Evolutionary conservation across 176 grass and related monocot genomes (phyloP), one percentile per base, ranked within the genome.

Genomic region (Luzula sylvatica): DNA sequence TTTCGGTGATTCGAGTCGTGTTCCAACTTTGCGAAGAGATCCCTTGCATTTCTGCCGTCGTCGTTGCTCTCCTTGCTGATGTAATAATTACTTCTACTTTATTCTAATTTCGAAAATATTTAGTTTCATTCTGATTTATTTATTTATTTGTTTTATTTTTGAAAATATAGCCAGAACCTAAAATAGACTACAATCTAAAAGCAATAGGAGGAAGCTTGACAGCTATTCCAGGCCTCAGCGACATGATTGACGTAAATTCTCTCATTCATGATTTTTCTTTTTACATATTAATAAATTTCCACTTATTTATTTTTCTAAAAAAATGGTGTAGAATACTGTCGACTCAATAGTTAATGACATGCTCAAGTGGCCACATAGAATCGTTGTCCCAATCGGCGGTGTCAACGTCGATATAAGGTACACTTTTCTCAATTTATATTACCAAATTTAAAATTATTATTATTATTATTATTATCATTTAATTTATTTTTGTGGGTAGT

Each of bases 21-120:
- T 96, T 96, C 67, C 84, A 96, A 86, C 74, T 96, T 29, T 89
- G 58, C 15, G 84, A 96, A 76, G 77, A 89, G 65, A 96, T 96
- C 61, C 90, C 90, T 47, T 89, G 90, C 53, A 96, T 96, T 42
- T 96, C 90, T 72, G 90, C 84, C 82, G 77, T 96, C 38, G 74
- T 88, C 55, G 84, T 96, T 55, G 90, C 90, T 62, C 84, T 96
- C 21, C 90, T 96, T 65, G 81, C 77, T 15, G 80, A 96, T 72
- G 90, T 75, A 96, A 20, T 72, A 50, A 62, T 29, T 21, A 72
- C 30, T 21, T 56, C 55, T 50, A 65, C 58, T 41, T 38, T 20
- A 67, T 35, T 49, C 20, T 20, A 41, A 64, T 47, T 20, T 11
- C 19, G 47, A 15, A 64, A 28, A 49, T 64, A 45, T 63, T 26